A percentile compares a stretch with the other conserved stretches of the same genome.
Conservation (phyloP, 2,329 filamentous ascomycete genomes). For the Xylaria hypoxylon region DNA sequence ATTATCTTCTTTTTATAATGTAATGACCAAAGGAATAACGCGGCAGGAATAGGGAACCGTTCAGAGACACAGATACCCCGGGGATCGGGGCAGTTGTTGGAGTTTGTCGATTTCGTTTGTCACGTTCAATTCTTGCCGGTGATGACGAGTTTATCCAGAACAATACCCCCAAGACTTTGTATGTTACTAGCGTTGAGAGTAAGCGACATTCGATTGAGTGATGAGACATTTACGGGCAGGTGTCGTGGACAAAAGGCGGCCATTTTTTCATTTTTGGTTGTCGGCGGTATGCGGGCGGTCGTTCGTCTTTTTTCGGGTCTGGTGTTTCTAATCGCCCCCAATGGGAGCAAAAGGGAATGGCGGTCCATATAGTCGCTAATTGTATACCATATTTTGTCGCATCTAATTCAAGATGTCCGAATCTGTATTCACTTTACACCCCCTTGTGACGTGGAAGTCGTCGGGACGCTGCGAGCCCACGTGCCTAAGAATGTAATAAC, state of each 20-base stretch:
- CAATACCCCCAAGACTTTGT: constrained; percentile 36
- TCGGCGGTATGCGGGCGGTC: constrained; percentile 15
- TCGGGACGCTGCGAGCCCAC: neutral
- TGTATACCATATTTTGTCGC: constrained; percentile 33
- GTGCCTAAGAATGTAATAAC: neutral
- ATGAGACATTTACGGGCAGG: constrained; percentile 20
- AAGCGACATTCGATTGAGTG: constrained; percentile 28
- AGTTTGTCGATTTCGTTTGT: constrained; percentile 35
- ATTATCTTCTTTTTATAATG: constrained; percentile 42
- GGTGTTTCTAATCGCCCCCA: constrained; percentile 27
- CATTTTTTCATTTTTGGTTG: constrained; percentile 9
- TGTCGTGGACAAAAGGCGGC: constrained; percentile 29
- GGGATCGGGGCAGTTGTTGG: constrained; percentile 37
- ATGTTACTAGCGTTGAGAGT: constrained; percentile 37
- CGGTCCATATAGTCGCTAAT: constrained; percentile 21
- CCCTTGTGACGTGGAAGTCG: neutral
- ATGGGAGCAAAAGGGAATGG: constrained; percentile 29
- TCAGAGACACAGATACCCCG: constrained; percentile 45
- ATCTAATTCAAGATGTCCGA: constrained; percentile 14
- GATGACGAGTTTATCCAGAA: constrained; percentile 24
- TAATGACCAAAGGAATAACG: constrained; percentile 47
- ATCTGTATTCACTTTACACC: constrained; percentile 3
- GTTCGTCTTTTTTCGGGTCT: constrained; percentile 25
- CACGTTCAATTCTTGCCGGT: constrained; percentile 27
- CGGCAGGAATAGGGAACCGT: constrained; percentile 40